These are phyloP conservation scores for Allium fistulosum DNA, from an alignment of 106 monocot species.

Conservation along the genomic window DNA sequence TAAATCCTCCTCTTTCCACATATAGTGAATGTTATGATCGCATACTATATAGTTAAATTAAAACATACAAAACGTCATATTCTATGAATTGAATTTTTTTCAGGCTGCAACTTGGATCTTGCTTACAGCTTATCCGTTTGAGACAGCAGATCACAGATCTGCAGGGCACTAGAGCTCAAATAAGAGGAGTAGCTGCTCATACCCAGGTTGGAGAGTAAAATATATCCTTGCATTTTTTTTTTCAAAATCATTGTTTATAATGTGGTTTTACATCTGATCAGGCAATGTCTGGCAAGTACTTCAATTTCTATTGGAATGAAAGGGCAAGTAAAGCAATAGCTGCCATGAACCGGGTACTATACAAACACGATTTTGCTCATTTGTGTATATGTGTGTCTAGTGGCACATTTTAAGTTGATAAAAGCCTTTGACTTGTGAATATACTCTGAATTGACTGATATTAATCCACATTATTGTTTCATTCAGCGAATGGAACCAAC, in stretches of 20 bases:
- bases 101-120: conserved; percentile 91
- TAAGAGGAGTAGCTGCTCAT: conserved; percentile 92
- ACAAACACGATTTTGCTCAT: too few relatives aligned
- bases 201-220: conserved; percentile 52
- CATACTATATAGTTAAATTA: too few relatives aligned
- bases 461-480: too few relatives aligned
- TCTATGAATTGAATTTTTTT: not conserved
- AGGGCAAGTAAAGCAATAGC: conserved; percentile 97
- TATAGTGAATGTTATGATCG: too few relatives aligned
- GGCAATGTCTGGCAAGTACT: conserved; percentile 97
- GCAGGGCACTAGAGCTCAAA: conserved; percentile 90
- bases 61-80: too few relatives aligned
- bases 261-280: conserved; percentile 20
- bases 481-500: conserved; percentile 92
- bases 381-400: too few relatives aligned
- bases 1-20: too few relatives aligned
- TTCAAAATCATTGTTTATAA: not conserved
- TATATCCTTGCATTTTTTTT: too few relatives aligned
- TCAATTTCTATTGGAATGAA: conserved; percentile 99
- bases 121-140: conserved; percentile 89
- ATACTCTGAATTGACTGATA: too few relatives aligned
- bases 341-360: conserved; percentile 89
- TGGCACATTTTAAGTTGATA: too few relatives aligned
- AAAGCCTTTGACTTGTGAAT: too few relatives aligned
- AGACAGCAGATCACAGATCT: conserved; percentile 96